phyloP scores from a whole-genome alignment of 2,329 filamentous ascomycete species.

The Thelonectria blattea region DNA sequence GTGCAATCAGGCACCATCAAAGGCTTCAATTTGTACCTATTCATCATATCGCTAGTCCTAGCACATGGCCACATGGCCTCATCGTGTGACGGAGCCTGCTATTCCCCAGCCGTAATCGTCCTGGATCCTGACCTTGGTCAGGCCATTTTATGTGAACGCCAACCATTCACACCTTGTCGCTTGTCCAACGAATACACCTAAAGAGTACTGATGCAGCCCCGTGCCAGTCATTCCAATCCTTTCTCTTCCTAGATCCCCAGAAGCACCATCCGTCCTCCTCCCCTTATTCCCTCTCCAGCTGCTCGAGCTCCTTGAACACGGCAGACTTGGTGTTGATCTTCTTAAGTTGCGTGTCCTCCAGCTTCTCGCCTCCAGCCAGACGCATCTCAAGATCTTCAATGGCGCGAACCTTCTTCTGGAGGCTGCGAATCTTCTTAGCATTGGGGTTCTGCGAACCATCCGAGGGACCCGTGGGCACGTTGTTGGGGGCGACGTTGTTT shows the following conservation, averaged over 20 bases:
- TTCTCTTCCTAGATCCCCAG: constrained; percentile 12
- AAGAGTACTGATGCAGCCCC: constrained; percentile 7
- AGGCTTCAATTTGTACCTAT: not conserved
- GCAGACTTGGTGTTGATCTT: constrained; percentile 90
- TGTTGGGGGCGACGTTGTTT: constrained; percentile 34
- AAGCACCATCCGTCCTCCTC: not conserved
- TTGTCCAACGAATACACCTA: constrained; percentile 18
- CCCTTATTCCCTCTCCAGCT: constrained; percentile 48
- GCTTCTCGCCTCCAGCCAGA: constrained; percentile 89
- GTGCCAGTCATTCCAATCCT: constrained; percentile 5
- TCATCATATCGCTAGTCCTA: not conserved
- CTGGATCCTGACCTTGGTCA: not conserved
- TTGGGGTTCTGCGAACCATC: constrained; percentile 67
- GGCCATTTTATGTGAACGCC: constrained; percentile 10
- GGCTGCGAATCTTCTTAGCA: constrained; percentile 91
- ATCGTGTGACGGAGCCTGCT: not conserved
- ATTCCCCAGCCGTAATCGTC: not conserved
- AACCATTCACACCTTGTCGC: constrained; percentile 15
- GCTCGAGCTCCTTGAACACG: constrained; percentile 83
- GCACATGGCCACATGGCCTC: not conserved
- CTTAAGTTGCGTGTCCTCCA: constrained; percentile 98
- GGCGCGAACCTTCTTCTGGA: constrained; percentile 96
- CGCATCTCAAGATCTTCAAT: constrained; percentile 99
- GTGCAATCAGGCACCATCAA: too few species aligned
- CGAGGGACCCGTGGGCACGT: constrained; percentile 50